These are phyloP conservation scores for Penicillium steckii DNA, from an alignment of 495 filamentous ascomycete species.

Conservation along the genomic window DNA sequence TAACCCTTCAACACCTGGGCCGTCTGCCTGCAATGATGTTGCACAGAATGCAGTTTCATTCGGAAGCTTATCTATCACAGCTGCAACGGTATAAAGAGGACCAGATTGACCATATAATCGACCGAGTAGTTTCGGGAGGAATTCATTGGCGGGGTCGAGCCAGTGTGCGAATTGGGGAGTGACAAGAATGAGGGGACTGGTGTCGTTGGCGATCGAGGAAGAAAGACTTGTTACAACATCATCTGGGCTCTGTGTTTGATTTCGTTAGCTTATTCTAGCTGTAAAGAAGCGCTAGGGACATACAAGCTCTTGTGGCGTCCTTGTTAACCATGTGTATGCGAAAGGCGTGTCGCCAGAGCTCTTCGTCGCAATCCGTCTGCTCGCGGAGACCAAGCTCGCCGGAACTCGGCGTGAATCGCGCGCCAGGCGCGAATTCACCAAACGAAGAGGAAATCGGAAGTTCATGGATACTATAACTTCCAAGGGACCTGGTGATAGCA, in stretches of 20 bases:
- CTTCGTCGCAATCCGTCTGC: constrained; percentile 24
- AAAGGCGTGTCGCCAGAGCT: constrained; percentile 11
- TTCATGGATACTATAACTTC: constrained; percentile 5
- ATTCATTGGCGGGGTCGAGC: constrained; percentile 31
- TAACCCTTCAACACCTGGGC: constrained; percentile 31
- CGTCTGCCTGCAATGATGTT: not conserved
- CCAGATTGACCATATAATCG: constrained; percentile 16
- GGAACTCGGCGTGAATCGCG: constrained; percentile 9
- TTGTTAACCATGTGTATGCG: constrained; percentile 41
- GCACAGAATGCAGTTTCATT: not conserved
- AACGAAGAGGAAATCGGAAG: constrained; percentile 12
- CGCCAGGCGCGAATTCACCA: constrained; percentile 4
- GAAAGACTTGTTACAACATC: constrained; percentile 34
- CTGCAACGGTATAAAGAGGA: constrained; percentile 30
- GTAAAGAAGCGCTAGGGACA: not conserved
- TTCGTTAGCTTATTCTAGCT: constrained; percentile 7
- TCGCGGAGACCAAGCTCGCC: not conserved
- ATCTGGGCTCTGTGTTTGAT: constrained; percentile 26
- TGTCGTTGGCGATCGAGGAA: constrained; percentile 10
- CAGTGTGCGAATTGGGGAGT: constrained; percentile 42
- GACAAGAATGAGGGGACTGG: constrained; percentile 35
- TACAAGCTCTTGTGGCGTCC: constrained; percentile 36
- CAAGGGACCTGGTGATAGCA: not conserved
- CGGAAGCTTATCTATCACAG: constrained; percentile 40
- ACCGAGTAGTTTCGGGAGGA: constrained; percentile 33